Base-by-base conservation (phyloP, 257 asterid genomes). In the Eucommia ulmoides region DNA sequence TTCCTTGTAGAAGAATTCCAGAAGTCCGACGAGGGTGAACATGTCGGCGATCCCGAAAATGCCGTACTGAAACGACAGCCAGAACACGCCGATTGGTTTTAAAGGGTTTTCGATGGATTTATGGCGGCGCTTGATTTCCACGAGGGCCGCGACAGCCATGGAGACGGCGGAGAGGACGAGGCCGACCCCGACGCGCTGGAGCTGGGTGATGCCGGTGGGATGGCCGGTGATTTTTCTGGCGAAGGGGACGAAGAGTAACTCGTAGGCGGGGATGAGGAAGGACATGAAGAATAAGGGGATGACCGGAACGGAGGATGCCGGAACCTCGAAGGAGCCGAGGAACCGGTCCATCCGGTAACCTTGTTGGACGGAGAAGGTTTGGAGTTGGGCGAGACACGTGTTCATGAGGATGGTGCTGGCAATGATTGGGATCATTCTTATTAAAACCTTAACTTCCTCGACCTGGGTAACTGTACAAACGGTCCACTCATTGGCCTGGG, bases 11-110 rank as follows among this genome's bases (percentile, higher is more conserved):
- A 57, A 87, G 50, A 87, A 87, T 41, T 87, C 94, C 8, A 81
- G 65, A 55, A 80, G 49, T 11, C 97, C 97, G 21, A 83, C 94
- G 0, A 83, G 73, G 0, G 93, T 78, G 25, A 87, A 87, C 93
- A 87, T 83, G 50, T 87, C 94, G 0, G 94, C 97, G 0, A 87
- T 69, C 5, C 97, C 97, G 5, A 87, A 78, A 23, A 83, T 68
- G 0, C 74, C 38, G 12, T 29, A 29, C 38, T 29, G 38, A 29
- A 29, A 29, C 12, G 38, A 29, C 12, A 29, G 38, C 97, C 97
- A 87, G 29, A 65, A 71, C 1, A 87, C 75, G 14, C 80, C 74
- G 17, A 87, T 73, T 1, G 89, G 93, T 45, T 56, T 54, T 49
- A 52, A 5, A 12, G 38, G 38, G 38, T 29, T 29, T 7, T 29